phyloP scores from a whole-genome alignment of 345 rosid genomes.

The Syzygium grande region DNA sequence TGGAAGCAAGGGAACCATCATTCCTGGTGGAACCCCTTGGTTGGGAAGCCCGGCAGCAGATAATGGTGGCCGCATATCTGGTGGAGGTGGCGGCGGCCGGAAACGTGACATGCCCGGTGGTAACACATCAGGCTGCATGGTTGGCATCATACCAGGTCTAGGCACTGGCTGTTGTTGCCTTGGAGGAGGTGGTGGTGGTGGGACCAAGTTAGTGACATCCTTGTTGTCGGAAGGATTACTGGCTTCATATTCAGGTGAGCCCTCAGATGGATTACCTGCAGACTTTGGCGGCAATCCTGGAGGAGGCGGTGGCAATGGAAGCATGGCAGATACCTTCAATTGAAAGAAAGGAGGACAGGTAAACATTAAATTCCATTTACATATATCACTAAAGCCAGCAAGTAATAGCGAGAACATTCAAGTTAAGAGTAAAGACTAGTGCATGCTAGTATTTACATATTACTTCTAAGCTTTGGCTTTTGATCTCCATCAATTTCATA shows the following conservation, averaged over 20 bases:
- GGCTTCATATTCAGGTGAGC: constrained; percentile 33
- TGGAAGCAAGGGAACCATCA: constrained; percentile 59
- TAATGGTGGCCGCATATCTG: constrained; percentile 26
- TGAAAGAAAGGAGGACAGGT: background rate
- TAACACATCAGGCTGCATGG: constrained; percentile 43
- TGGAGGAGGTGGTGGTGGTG: constrained; percentile 91
- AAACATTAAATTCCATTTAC: background rate
- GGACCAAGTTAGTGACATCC: constrained; percentile 47
- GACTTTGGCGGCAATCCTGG: constrained; percentile 43
- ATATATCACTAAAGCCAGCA: background rate
- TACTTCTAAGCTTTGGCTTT: background rate
- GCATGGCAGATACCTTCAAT: constrained; percentile 32
- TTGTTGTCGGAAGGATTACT: constrained; percentile 26
- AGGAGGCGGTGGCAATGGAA: constrained; percentile 60
- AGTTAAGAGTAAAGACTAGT: background rate
- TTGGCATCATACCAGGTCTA: constrained; percentile 34
- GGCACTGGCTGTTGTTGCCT: constrained; percentile 42
- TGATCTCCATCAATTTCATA: background rate
- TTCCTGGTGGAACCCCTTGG: constrained; percentile 49
- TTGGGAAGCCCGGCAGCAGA: constrained; percentile 42
- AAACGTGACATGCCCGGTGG: constrained; percentile 69
- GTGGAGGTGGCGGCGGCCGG: constrained; percentile 87
- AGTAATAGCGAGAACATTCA: background rate
- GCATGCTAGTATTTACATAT: background rate
- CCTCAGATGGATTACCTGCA: constrained; percentile 32